Conservation (phyloP, 108 stramenopile genomes). For the Nitzschia palea region DNA sequence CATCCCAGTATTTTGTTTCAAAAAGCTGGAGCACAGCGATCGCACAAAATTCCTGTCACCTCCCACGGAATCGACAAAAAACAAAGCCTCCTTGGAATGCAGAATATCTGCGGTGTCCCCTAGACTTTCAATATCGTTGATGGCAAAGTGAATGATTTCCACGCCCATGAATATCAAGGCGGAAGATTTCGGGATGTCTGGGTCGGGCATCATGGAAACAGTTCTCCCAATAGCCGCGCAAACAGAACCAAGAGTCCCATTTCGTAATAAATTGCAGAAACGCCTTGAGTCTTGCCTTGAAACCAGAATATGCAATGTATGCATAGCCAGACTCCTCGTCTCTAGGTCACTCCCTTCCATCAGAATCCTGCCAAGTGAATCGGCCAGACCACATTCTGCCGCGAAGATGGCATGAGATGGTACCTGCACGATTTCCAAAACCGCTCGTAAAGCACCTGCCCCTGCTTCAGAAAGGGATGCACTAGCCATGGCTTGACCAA, state of each 20-base stretch:
- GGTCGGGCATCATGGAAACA: not conserved
- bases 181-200: slow-evolving; percentile 3
- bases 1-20: slow-evolving; percentile 35
- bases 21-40: slow-evolving; percentile 49
- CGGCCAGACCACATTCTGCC: slow-evolving; percentile 52
- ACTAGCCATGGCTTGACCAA: slow-evolving; percentile 1
- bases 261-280: slow-evolving; percentile 23
- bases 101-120: slow-evolving; percentile 23
- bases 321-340: slow-evolving; percentile 36
- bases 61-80: slow-evolving; percentile 47
- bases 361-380: slow-evolving; percentile 31
- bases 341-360: not conserved
- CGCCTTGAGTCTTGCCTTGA: slow-evolving; percentile 20
- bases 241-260: slow-evolving; percentile 29
- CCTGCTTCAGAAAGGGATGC: not conserved
- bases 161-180: slow-evolving; percentile 44
- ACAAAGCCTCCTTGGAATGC: slow-evolving; percentile 33
- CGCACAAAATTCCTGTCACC: slow-evolving; percentile 42
- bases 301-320: slow-evolving; percentile 53
- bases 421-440: slow-evolving; percentile 57
- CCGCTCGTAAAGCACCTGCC: slow-evolving; percentile 52
- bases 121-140: slow-evolving; percentile 41
- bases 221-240: slow-evolving; percentile 35
- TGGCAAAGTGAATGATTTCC: slow-evolving; percentile 48
- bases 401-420: slow-evolving; percentile 67